Evolutionary conservation across 768 basidiomycete species (phyloP).

Genomic region (Termitomyces sp.): DNA sequence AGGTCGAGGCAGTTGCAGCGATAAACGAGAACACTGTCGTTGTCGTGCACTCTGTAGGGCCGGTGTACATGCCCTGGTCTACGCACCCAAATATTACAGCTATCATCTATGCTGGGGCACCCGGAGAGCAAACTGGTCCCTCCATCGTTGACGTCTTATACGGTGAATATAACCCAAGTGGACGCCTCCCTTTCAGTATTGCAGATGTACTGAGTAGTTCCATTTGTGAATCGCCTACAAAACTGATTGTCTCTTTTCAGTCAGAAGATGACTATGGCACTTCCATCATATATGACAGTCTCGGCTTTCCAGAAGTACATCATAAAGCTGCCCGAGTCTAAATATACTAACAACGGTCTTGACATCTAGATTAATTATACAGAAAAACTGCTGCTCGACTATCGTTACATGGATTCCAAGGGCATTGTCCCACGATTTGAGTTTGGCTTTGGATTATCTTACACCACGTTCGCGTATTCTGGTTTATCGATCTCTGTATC

Average conservation of each 20-base stretch:
- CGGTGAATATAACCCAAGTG: slow-evolving; percentile 72
- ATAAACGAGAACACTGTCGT: slow-evolving; percentile 77
- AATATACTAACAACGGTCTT: not conserved
- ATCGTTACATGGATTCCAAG: slow-evolving; percentile 56
- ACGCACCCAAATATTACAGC: slow-evolving; percentile 69
- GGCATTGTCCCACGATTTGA: slow-evolving; percentile 50
- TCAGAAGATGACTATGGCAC: slow-evolving; percentile 37
- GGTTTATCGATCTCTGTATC: slow-evolving; percentile 35
- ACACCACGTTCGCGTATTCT: slow-evolving; percentile 68
- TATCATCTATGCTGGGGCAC: slow-evolving; percentile 49
- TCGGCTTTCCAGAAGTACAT: slow-evolving; percentile 16
- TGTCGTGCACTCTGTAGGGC: slow-evolving; percentile 74
- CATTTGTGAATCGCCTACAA: not conserved
- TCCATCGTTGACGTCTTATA: slow-evolving; percentile 77
- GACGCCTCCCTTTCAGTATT: slow-evolving; percentile 69
- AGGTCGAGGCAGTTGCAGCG: slow-evolving; percentile 55
- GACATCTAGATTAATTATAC: slow-evolving; percentile 52
- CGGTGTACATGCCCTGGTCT: slow-evolving; percentile 67
- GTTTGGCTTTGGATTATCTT: slow-evolving; percentile 73
- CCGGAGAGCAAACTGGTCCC: slow-evolving; percentile 77
- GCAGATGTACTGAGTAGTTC: slow-evolving; percentile 40
- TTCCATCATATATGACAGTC: slow-evolving; percentile 37
- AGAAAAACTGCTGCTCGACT: slow-evolving; percentile 62
- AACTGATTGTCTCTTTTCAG: slow-evolving; percentile 17
- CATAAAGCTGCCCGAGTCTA: not conserved